A percentile compares a stretch with the other conserved stretches of the same genome.
Conservation (phyloP, 352 stramenopile genomes). For the Phytophthora lateralis region DNA sequence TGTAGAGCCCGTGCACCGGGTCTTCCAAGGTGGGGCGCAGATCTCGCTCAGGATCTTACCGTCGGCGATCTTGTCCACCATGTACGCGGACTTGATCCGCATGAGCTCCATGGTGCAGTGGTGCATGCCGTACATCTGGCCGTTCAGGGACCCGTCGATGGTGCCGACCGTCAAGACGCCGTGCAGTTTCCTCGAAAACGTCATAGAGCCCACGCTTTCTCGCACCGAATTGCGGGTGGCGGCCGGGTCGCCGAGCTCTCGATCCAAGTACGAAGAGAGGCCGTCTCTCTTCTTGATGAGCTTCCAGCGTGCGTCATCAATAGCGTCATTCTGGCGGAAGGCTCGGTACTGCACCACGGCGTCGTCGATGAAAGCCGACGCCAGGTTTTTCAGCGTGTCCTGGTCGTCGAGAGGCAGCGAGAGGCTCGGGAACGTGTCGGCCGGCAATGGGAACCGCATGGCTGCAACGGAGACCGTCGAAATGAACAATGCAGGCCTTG, state of each 20-base stretch:
- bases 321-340: slow-evolving; percentile 41
- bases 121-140: slow-evolving; percentile 66
- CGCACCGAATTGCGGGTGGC: slow-evolving; percentile 13
- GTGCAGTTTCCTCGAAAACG: slow-evolving; percentile 38
- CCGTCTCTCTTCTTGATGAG: slow-evolving; percentile 46
- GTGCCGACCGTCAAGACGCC: slow-evolving; percentile 33
- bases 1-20: slow-evolving; percentile 55
- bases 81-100: slow-evolving; percentile 59
- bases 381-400: slow-evolving; percentile 41
- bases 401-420: slow-evolving; percentile 46
- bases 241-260: slow-evolving; percentile 20
- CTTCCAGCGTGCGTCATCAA: slow-evolving; percentile 60
- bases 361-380: slow-evolving; percentile 46
- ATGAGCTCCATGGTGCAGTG: slow-evolving; percentile 54
- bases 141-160: slow-evolving; percentile 47
- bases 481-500: slow-evolving; percentile 2
- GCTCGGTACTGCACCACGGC: slow-evolving; percentile 50
- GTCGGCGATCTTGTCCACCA: slow-evolving; percentile 56
- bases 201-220: slow-evolving; percentile 38
- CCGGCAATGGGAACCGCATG: slow-evolving; percentile 45
- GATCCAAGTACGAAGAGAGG: slow-evolving; percentile 35
- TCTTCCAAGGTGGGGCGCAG: slow-evolving; percentile 33
- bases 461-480: background rate
- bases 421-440: slow-evolving; percentile 48
- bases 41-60: slow-evolving; percentile 49